Percentiles rank a stretch among this genome's conserved stretches.
phyloP scores from a whole-genome alignment of 139 green algal genomes.

The Auxenochlorella pyrenoidosa region DNA sequence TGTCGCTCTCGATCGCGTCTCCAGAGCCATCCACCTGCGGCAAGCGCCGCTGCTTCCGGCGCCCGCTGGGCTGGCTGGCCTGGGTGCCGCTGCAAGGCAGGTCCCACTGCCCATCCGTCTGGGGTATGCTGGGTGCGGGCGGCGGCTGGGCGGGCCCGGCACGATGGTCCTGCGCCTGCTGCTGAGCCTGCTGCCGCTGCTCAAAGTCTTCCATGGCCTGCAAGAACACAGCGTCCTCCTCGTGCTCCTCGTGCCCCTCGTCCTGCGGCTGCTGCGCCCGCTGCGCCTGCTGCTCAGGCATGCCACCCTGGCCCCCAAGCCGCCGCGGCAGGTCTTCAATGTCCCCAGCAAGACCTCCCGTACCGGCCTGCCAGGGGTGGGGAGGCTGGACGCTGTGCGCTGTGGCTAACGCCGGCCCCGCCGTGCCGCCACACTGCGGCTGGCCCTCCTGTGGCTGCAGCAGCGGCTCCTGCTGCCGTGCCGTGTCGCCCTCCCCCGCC shows the following conservation, averaged over 20 bases:
- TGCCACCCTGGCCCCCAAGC: background rate
- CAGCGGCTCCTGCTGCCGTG: background rate
- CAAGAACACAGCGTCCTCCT: slow-evolving; percentile 33
- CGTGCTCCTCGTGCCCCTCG: background rate
- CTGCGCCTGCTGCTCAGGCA: background rate
- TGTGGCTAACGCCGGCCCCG: background rate
- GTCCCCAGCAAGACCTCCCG: background rate
- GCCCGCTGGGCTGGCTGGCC: no score
- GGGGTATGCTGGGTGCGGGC: background rate
- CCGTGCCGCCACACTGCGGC: background rate
- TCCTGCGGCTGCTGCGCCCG: background rate
- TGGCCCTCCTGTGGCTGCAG: background rate
- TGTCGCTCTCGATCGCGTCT: slow-evolving; percentile 27
- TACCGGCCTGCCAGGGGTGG: background rate
- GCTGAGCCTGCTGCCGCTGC: slow-evolving; percentile 10
- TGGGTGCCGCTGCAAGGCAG: background rate
- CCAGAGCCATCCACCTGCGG: slow-evolving; percentile 47
- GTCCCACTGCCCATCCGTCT: background rate
- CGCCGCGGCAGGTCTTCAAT: background rate
- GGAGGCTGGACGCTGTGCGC: background rate
- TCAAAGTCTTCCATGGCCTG: slow-evolving; percentile 5
- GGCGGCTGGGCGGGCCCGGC: background rate
- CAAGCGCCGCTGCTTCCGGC: background rate
- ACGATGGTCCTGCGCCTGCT: background rate
- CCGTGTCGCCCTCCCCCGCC: background rate